A percentile compares a stretch with the other conserved stretches of the same genome.
Conservation (phyloP, 352 stramenopile species). For the Phytopythium ostracodes region DNA sequence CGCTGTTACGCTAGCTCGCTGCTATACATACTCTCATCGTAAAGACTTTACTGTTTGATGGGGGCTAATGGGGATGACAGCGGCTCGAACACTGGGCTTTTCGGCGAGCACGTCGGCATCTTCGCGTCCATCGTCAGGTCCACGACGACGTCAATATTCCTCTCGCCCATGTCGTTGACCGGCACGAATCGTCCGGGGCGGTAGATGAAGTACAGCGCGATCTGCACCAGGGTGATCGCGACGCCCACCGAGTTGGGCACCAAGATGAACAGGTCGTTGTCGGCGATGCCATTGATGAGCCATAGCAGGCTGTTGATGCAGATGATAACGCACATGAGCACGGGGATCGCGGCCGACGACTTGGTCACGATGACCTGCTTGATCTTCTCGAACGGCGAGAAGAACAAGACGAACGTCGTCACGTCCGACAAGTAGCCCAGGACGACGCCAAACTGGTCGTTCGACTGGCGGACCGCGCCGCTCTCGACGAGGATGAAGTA, state of each 20-base stretch:
- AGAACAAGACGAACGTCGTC: slow-evolving; percentile 21
- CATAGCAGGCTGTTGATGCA: slow-evolving; percentile 51
- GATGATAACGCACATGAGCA: slow-evolving; percentile 38
- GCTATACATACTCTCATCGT: neutral
- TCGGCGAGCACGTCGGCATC: neutral
- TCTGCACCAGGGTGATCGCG: slow-evolving; percentile 29
- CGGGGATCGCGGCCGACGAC: slow-evolving; percentile 35
- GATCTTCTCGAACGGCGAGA: slow-evolving; percentile 26
- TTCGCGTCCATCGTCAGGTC: neutral
- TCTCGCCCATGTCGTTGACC: neutral
- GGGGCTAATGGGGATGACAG: slow-evolving; percentile 1
- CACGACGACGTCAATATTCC: neutral
- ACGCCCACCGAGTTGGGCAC: slow-evolving; percentile 33
- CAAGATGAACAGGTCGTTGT: slow-evolving; percentile 40
- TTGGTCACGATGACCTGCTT: slow-evolving; percentile 26
- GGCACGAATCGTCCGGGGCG: slow-evolving; percentile 7
- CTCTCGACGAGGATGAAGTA: slow-evolving; percentile 8
- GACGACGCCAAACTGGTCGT: slow-evolving; percentile 14
- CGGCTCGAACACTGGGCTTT: neutral
- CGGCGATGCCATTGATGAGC: slow-evolving; percentile 39
- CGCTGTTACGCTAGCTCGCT: neutral
- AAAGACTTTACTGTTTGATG: neutral
- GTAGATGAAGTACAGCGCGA: slow-evolving; percentile 47
- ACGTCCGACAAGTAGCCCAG: slow-evolving; percentile 15
- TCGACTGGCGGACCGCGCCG: slow-evolving; percentile 7